These are phyloP conservation scores for Pseudogymnoascus verrucosus DNA, from an alignment of 2,329 filamentous ascomycete genomes.

Conservation along the genomic window DNA sequence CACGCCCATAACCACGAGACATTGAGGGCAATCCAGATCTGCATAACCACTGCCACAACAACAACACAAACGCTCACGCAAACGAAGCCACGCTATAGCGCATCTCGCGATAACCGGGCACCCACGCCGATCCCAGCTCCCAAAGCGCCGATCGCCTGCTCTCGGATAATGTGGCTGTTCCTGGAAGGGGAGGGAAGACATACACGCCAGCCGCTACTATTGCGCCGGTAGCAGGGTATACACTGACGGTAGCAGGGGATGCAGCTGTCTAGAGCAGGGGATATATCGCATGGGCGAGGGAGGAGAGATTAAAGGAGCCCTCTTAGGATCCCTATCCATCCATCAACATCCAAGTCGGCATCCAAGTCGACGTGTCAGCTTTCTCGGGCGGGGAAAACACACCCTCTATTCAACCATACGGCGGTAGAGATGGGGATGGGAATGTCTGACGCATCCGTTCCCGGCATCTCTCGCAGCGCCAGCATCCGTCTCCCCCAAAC, in stretches of 20 bases:
- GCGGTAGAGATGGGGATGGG: neutral
- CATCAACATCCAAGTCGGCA: neutral
- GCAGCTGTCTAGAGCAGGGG: neutral
- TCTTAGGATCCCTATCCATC: neutral
- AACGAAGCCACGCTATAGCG: neutral
- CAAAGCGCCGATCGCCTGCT: neutral
- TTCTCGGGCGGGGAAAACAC: neutral
- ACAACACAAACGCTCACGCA: neutral
- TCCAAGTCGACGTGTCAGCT: neutral
- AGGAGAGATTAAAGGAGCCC: neutral
- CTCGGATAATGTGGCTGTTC: neutral
- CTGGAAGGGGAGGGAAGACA: neutral
- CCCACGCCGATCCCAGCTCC: neutral
- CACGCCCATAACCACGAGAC: neutral
- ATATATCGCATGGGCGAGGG: neutral
- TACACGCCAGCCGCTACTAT: constrained; percentile 1
- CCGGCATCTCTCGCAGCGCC: neutral
- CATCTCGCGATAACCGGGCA: neutral
- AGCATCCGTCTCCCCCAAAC: neutral
- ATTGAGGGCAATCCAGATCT: neutral
- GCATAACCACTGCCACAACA: neutral
- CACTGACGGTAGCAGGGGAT: neutral
- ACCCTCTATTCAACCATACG: neutral
- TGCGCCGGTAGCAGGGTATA: neutral
- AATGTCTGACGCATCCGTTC: neutral